Evolutionary conservation across 169 alveolate genomes (phyloP).

Genomic region (Nephromyces sp.): DNA sequence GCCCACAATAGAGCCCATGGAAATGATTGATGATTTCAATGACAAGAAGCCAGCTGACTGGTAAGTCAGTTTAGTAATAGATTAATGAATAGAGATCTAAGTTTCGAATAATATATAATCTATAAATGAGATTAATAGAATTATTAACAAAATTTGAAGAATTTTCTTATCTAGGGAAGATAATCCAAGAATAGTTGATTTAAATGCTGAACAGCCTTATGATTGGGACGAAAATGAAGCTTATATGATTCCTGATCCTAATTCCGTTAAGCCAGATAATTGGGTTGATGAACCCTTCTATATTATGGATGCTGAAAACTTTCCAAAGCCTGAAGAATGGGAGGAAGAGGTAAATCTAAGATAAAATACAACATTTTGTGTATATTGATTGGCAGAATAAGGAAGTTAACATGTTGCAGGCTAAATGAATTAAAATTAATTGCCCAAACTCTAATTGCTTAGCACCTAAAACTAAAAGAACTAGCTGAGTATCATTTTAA

Average conservation of each 20-base stretch:
- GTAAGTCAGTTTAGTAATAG: no score
- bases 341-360: conserved; percentile 30
- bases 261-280: conserved; percentile 27
- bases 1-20: background rate
- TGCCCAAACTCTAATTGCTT: no score
- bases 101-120: no score
- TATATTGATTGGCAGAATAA: no score
- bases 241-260: conserved; percentile 13
- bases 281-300: conserved; percentile 32
- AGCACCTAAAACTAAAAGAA: no score
- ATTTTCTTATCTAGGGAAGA: conserved; percentile 18
- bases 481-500: no score
- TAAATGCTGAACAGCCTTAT: conserved; percentile 27
- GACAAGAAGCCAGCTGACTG: conserved; percentile 2
- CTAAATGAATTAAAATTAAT: no score
- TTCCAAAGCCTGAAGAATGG: conserved; percentile 32
- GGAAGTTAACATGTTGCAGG: no score
- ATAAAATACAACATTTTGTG: no score
- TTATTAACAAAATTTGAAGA: no score
- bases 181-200: conserved; percentile 25
- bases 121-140: no score
- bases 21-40: background rate
- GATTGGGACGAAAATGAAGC: conserved; percentile 40
- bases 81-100: no score
- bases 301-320: conserved; percentile 14